Conservation (phyloP, 148 eudicot genomes). For the Drosera capensis region DNA sequence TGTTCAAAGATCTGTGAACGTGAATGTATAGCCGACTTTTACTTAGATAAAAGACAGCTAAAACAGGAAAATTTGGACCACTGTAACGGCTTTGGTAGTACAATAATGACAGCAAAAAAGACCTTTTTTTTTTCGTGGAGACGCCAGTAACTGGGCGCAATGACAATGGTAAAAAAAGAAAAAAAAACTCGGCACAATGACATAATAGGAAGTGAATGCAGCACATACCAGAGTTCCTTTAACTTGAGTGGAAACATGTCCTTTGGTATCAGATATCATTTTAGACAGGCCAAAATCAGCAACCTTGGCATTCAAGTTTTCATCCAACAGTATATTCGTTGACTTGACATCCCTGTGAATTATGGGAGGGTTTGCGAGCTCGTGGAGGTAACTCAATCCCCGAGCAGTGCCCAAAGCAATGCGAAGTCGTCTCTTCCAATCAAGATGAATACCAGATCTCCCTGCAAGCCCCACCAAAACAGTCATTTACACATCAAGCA, state of each 20-base stretch:
- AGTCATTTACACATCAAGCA: neutral
- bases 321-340: slow-evolving; percentile 75
- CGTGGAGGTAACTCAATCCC: slow-evolving; percentile 85
- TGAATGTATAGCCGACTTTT: no score
- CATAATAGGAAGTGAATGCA: neutral
- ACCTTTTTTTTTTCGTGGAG: no score
- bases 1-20: no score
- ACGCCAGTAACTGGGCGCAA: no score
- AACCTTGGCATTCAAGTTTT: slow-evolving; percentile 72
- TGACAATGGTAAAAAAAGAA: neutral
- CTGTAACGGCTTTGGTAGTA: no score
- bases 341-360: slow-evolving; percentile 93
- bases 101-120: no score
- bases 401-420: slow-evolving; percentile 85
- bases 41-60: no score
- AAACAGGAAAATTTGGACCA: no score
- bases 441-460: slow-evolving; percentile 63
- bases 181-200: neutral
- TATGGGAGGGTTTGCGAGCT: slow-evolving; percentile 84
- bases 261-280: slow-evolving; percentile 58
- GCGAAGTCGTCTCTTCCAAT: slow-evolving; percentile 79
- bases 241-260: slow-evolving; percentile 90
- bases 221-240: slow-evolving; percentile 77
- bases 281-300: slow-evolving; percentile 91
- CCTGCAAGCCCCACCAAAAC: slow-evolving; percentile 24